Evolutionary conservation across 139 green algal genomes (phyloP).

Genomic region (Mesotaenium endlicherianum): DNA sequence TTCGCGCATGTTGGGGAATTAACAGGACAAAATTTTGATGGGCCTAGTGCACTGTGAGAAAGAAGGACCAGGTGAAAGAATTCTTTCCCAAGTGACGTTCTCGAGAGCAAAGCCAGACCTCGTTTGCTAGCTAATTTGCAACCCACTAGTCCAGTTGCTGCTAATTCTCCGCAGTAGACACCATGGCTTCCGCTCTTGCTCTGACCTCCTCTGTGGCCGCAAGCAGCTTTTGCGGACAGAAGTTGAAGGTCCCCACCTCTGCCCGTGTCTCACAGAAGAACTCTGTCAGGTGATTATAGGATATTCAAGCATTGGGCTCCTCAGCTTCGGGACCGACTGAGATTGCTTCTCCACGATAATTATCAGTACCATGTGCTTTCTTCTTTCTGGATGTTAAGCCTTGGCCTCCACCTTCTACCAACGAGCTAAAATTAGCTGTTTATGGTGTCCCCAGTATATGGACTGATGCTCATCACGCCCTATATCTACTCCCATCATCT

Average conservation of each 20-base stretch:
- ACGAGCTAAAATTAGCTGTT: background rate
- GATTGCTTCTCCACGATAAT: background rate
- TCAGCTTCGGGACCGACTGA: background rate
- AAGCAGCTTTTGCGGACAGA: slow-evolving; percentile 47
- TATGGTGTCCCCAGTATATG: background rate
- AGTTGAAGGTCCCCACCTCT: slow-evolving; percentile 12
- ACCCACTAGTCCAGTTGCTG: too few relatives aligned
- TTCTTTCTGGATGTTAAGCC: too few relatives aligned
- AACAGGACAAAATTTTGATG: too few relatives aligned
- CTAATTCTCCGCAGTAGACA: too few relatives aligned
- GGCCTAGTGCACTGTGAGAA: too few relatives aligned
- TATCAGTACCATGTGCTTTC: background rate
- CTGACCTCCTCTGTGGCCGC: slow-evolving; percentile 17
- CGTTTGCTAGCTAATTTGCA: too few relatives aligned
- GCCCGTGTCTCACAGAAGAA: background rate
- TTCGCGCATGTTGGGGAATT: too few relatives aligned
- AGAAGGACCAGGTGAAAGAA: too few relatives aligned
- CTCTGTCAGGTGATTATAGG: background rate
- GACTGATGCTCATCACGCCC: background rate
- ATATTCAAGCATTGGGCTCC: background rate
- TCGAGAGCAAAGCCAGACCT: too few relatives aligned
- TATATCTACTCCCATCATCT: too few relatives aligned
- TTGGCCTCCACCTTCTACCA: background rate
- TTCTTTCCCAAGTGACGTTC: too few relatives aligned
- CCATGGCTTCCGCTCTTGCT: slow-evolving; percentile 35